Evolutionary conservation across 1,284 basidiomycete genomes (phyloP).

Genomic region (Stygiomarasmius scandens): DNA sequence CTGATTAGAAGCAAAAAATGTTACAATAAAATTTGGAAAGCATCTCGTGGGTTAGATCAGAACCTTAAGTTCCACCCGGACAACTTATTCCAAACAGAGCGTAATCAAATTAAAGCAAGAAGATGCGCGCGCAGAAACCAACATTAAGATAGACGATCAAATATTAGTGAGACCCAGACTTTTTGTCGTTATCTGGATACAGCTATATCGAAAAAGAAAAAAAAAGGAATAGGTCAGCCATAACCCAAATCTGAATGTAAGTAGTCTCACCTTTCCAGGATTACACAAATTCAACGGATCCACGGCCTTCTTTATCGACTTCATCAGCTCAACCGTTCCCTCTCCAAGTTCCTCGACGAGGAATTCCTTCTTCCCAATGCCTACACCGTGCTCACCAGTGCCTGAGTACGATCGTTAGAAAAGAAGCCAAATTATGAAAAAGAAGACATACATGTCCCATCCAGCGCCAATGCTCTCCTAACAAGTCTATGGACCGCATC

Average conservation of each 20-base stretch:
- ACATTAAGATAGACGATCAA: too few species aligned
- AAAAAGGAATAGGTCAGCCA: too few species aligned
- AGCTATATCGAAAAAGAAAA: constrained; percentile 24
- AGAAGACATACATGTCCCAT: constrained; percentile 66
- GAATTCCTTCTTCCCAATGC: constrained; percentile 77
- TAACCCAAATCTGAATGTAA: too few species aligned
- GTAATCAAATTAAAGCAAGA: too few species aligned
- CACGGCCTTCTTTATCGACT: constrained; percentile 71
- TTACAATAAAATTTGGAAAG: too few species aligned
- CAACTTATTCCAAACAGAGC: too few species aligned
- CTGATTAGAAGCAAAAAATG: too few species aligned
- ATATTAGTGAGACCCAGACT: background rate
- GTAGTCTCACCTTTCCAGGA: constrained; percentile 66
- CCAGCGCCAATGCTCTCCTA: constrained; percentile 65
- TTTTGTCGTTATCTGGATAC: constrained; percentile 27
- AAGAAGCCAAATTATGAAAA: constrained; percentile 4
- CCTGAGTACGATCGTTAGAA: constrained; percentile 34
- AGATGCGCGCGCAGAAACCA: too few species aligned
- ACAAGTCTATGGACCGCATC: constrained; percentile 71
- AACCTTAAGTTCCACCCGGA: too few species aligned
- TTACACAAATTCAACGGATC: constrained; percentile 82
- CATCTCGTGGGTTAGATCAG: too few species aligned
- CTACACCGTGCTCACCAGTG: constrained; percentile 63
- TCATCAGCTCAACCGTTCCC: constrained; percentile 81
- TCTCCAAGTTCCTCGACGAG: constrained; percentile 75